These are phyloP conservation scores for Chalaropsis ovoidea DNA, from an alignment of 2,329 filamentous ascomycete species.

Conservation along the genomic window DNA sequence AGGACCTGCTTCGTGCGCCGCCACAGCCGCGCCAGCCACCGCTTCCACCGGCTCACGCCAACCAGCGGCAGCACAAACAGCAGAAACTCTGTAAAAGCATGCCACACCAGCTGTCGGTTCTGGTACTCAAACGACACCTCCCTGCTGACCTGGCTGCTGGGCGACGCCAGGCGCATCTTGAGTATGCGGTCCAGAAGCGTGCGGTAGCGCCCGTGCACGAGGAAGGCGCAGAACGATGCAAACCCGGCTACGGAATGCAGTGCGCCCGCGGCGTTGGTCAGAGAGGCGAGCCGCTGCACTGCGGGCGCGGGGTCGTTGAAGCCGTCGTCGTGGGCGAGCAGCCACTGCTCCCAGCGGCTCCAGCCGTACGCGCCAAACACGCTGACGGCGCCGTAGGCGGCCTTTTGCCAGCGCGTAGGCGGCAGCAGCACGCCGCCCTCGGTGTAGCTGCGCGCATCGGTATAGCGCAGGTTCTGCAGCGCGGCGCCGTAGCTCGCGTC, in stretches of 20 bases:
- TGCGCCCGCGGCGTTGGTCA: conserved; percentile 61
- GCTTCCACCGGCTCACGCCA: conserved; percentile 82
- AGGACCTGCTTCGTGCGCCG: conserved; percentile 62
- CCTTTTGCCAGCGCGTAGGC: conserved; percentile 75
- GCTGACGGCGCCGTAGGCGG: conserved; percentile 70
- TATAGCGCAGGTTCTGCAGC: conserved; percentile 82
- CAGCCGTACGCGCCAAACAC: conserved; percentile 83
- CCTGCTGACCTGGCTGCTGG: conserved; percentile 72
- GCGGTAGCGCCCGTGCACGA: conserved; percentile 81
- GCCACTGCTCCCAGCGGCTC: conserved; percentile 83
- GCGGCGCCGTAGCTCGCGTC: conserved; percentile 89
- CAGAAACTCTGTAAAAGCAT: conserved; percentile 98
- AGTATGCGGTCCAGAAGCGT: conserved; percentile 81
- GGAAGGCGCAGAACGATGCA: conserved; percentile 77
- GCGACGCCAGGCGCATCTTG: conserved; percentile 72
- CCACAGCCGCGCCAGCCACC: conserved; percentile 83
- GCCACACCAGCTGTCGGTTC: conserved; percentile 96
- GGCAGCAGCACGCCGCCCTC: conserved; percentile 51
- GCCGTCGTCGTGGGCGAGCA: conserved; percentile 65
- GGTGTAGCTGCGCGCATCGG: conserved; percentile 57
- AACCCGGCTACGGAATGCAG: conserved; percentile 74
- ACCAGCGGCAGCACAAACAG: conserved; percentile 94
- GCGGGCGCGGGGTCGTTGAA: conserved; percentile 51
- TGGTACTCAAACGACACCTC: conserved; percentile 97
- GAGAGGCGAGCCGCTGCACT: conserved; percentile 49